Percentiles rank a stretch among this genome's conserved stretches.
These are phyloP conservation scores for Wolfiporia cocos DNA, from an alignment of 1,284 basidiomycete genomes.

Conservation along the genomic window DNA sequence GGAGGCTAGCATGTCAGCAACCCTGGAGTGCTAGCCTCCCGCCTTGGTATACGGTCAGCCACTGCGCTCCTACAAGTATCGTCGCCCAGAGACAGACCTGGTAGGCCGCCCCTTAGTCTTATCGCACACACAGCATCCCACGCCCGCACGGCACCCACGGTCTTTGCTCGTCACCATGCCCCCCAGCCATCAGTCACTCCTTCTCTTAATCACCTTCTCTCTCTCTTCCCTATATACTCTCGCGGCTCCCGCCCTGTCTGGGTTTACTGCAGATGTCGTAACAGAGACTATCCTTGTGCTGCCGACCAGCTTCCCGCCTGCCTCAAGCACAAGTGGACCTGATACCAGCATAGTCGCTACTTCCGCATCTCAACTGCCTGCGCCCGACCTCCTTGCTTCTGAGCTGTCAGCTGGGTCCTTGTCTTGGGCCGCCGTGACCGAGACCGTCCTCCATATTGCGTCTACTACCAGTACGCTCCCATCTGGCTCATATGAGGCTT, in stretches of 20 bases:
- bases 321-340: neutral
- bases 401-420: neutral
- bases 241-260: constrained; percentile 5
- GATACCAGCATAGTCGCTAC: neutral
- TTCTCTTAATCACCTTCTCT: constrained; percentile 14
- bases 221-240: constrained; percentile 14
- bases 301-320: neutral
- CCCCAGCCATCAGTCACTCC: constrained; percentile 11
- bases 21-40: too few relatives aligned
- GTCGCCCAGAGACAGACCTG: too few relatives aligned
- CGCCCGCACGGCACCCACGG: constrained; percentile 20
- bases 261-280: neutral
- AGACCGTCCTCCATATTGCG: neutral
- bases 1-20: too few relatives aligned
- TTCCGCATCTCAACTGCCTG: neutral
- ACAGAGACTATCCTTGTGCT: neutral
- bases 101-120: constrained; percentile 2
- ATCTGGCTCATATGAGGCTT: neutral
- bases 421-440: neutral
- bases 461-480: neutral
- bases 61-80: too few relatives aligned
- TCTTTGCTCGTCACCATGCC: constrained; percentile 10
- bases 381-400: neutral
- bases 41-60: too few relatives aligned
- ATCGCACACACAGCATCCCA: constrained; percentile 3